Evolutionary conservation across 305 asterid genomes (phyloP), one percentile per base, ranked within the genome.

Genomic region (Solanum hybrid): DNA sequence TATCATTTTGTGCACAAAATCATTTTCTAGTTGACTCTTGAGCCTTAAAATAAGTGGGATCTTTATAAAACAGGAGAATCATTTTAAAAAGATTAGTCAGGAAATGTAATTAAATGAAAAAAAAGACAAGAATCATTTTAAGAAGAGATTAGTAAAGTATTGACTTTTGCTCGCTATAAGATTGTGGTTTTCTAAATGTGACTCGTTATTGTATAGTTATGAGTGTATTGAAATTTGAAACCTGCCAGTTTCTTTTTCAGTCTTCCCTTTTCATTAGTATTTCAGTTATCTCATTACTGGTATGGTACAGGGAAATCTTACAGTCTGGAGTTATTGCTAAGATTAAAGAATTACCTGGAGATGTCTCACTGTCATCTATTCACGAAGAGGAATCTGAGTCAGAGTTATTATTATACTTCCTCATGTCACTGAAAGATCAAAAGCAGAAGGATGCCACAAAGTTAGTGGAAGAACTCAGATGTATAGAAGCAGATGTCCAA

Each of bases 401-500:
- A 73, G 98, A 97, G 87, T 73, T 95, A 88, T 92, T 97, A 88
- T 89, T 87, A 86, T 89, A 94, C 92, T 95, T 97, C 92, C 98
- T 97, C 78, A 91, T 78, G 37, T 93, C 95, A 86, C 92, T 97
- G 84, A 88, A 92, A 77, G 97, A 95, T 88, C 93, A 93, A 92
- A 97, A 95, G 90, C 97, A 95, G 91, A 96, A 95, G 89, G 93
- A 92, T 88, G 95, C 94, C 51, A 93, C 95, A 87, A 94, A 90
- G 91, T 92, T 97, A 84, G 91, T 85, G 75, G 98, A 95, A 89
- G 96, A 95, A 91, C 90, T 95, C 90, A 94, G 90, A 91, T 90
- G 91, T 93, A 91, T 96, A 91, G 99, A 95, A 92, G 94, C 96
- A 88, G 99, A 97, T 92, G 93, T 96, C 91, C 91, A 92, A 92